Percentiles rank a stretch among this genome's conserved stretches.
Evolutionary conservation across 495 filamentous ascomycete genomes (phyloP).

Genomic region (Penicillium pulvis): DNA sequence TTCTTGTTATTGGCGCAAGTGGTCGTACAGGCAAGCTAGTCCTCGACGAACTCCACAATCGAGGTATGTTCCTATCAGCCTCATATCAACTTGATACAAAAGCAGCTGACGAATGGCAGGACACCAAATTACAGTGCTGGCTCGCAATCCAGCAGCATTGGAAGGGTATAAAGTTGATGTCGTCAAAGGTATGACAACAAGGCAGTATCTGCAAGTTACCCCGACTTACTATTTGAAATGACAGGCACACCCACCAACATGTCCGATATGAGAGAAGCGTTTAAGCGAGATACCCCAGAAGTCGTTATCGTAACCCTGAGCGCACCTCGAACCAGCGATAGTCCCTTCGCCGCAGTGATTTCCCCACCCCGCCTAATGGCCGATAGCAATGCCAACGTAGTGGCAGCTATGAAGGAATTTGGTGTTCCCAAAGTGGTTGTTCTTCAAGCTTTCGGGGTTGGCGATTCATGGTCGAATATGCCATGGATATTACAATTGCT

Average conservation of each 20-base stretch:
- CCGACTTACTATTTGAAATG: neutral
- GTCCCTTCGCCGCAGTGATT: constrained; percentile 45
- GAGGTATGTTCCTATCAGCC: constrained; percentile 13
- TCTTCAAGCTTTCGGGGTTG: constrained; percentile 48
- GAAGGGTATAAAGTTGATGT: constrained; percentile 14
- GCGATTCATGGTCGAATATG: constrained; percentile 49
- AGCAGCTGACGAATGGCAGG: constrained; percentile 3
- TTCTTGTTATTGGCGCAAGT: constrained; percentile 45
- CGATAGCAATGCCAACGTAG: constrained; percentile 45
- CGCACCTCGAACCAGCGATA: constrained; percentile 44
- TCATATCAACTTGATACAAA: neutral
- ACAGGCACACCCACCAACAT: constrained; percentile 43
- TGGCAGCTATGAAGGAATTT: constrained; percentile 41
- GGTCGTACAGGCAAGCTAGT: constrained; percentile 46
- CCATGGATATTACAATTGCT: constrained; percentile 39
- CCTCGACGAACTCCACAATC: constrained; percentile 34
- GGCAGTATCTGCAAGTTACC: neutral
- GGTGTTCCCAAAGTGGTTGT: constrained; percentile 43
- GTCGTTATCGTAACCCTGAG: constrained; percentile 49
- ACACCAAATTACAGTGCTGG: constrained; percentile 26
- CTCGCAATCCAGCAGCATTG: constrained; percentile 21
- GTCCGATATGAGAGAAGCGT: constrained; percentile 37
- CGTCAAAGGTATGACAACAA: constrained; percentile 25
- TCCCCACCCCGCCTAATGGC: constrained; percentile 48
- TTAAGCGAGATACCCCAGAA: constrained; percentile 30